These are phyloP conservation scores for Sonneratia caseolaris DNA, from an alignment of 345 rosid genomes.

Conservation along the genomic window DNA sequence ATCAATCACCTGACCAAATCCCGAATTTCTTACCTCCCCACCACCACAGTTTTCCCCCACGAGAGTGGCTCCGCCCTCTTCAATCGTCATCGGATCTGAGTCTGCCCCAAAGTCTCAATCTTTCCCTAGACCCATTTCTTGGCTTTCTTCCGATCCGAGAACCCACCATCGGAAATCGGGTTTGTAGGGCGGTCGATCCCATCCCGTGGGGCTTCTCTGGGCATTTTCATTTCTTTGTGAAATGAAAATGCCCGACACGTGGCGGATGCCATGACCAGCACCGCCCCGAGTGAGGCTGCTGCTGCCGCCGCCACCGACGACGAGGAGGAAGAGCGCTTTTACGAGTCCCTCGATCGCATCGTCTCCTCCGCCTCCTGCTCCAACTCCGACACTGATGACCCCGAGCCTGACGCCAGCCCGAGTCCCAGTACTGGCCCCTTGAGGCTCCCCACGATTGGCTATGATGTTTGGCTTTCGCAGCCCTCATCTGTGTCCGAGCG, in stretches of 20 bases:
- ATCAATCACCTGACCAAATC: constrained; percentile 7
- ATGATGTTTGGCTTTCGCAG: constrained; percentile 36
- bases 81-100: constrained; percentile 13
- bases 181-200: background rate
- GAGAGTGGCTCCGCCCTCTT: background rate
- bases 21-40: background rate
- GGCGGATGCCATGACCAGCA: constrained; percentile 9
- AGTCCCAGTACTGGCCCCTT: constrained; percentile 14
- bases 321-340: constrained; percentile 32
- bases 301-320: constrained; percentile 22
- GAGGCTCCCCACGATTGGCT: constrained; percentile 14
- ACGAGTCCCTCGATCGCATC: constrained; percentile 33
- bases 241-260: constrained; percentile 14
- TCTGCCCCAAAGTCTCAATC: constrained; percentile 8
- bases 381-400: constrained; percentile 29
- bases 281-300: background rate
- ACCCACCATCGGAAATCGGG: background rate
- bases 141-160: background rate
- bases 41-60: background rate
- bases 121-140: background rate
- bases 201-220: background rate
- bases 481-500: constrained; percentile 40
- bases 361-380: constrained; percentile 18
- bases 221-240: constrained; percentile 13
- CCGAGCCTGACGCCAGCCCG: constrained; percentile 14